Conservation (phyloP, 2,329 filamentous ascomycete genomes). For the Cercospora sp. region DNA sequence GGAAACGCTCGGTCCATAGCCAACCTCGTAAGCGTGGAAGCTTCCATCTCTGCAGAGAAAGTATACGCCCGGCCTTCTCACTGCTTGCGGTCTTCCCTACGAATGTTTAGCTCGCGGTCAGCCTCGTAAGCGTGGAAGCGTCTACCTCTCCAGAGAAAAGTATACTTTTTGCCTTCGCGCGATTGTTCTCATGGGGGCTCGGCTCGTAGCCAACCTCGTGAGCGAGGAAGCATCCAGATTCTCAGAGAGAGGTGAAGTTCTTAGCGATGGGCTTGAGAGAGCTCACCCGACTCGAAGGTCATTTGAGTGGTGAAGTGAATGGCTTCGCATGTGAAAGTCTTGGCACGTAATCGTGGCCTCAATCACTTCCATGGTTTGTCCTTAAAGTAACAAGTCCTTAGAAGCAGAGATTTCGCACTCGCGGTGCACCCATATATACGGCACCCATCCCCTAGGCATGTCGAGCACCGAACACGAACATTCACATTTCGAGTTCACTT, state of each 20-base stretch:
- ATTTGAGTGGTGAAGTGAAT: neutral
- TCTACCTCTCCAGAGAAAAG: neutral
- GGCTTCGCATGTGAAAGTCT: neutral
- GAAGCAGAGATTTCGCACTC: neutral
- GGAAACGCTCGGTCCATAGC: neutral
- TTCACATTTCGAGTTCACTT: neutral
- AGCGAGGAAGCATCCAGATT: neutral
- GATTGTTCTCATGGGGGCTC: neutral
- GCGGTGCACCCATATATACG: neutral
- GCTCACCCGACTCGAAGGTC: neutral
- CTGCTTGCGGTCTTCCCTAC: neutral
- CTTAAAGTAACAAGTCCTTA: neutral
- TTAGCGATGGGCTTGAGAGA: neutral
- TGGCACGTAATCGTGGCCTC: neutral
- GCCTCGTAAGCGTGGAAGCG: neutral
- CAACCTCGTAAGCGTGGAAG: neutral
- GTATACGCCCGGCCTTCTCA: neutral
- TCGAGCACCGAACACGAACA: neutral
- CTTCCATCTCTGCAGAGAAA: neutral
- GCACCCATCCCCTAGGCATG: neutral
- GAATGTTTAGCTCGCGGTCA: neutral
- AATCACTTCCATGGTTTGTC: neutral
- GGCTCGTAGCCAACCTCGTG: neutral
- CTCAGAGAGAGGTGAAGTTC: neutral
- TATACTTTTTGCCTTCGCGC: neutral